phyloP scores from a whole-genome alignment of 1,284 basidiomycete genomes.

The Mycosarcoma mackinlayi region DNA sequence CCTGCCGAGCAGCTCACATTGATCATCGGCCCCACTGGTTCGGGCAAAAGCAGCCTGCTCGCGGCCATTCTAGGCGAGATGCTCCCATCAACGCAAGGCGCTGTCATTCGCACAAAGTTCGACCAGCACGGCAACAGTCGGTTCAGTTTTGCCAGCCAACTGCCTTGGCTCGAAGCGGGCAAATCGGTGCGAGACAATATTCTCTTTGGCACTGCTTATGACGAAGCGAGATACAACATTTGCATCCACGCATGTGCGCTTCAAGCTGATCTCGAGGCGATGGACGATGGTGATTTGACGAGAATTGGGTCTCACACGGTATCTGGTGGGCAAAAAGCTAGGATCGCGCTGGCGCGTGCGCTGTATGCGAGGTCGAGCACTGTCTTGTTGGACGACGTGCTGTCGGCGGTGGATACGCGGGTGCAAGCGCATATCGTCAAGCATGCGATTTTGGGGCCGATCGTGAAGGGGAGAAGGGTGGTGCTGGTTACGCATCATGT shows the following conservation, averaged over 20 bases:
- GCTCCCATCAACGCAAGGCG: slow-evolving; percentile 36
- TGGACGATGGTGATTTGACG: slow-evolving; percentile 62
- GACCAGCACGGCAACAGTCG: slow-evolving; percentile 48
- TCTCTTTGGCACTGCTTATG: slow-evolving; percentile 49
- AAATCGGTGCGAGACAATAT: slow-evolving; percentile 60
- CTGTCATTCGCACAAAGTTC: slow-evolving; percentile 40
- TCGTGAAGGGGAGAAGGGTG: slow-evolving; percentile 73
- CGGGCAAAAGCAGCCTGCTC: slow-evolving; percentile 62
- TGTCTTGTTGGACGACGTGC: slow-evolving; percentile 63
- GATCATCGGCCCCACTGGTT: slow-evolving; percentile 57
- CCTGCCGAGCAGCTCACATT: slow-evolving; percentile 44
- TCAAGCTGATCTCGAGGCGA: slow-evolving; percentile 50
- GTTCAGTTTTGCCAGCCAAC: slow-evolving; percentile 53
- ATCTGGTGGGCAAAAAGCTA: slow-evolving; percentile 63
- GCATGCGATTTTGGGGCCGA: slow-evolving; percentile 46
- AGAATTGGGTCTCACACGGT: slow-evolving; percentile 61
- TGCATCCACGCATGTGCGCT: slow-evolving; percentile 61
- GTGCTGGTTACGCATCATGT: slow-evolving; percentile 78
- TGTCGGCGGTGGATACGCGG: slow-evolving; percentile 74
- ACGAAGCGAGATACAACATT: slow-evolving; percentile 49
- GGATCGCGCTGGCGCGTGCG: slow-evolving; percentile 61
- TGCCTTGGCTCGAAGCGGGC: slow-evolving; percentile 48
- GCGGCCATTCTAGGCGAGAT: slow-evolving; percentile 60
- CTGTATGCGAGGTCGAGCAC: slow-evolving; percentile 58
- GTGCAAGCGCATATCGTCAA: slow-evolving; percentile 71